Base-by-base conservation (phyloP, 2,329 filamentous ascomycete species). In the Pezicula carpinea region DNA sequence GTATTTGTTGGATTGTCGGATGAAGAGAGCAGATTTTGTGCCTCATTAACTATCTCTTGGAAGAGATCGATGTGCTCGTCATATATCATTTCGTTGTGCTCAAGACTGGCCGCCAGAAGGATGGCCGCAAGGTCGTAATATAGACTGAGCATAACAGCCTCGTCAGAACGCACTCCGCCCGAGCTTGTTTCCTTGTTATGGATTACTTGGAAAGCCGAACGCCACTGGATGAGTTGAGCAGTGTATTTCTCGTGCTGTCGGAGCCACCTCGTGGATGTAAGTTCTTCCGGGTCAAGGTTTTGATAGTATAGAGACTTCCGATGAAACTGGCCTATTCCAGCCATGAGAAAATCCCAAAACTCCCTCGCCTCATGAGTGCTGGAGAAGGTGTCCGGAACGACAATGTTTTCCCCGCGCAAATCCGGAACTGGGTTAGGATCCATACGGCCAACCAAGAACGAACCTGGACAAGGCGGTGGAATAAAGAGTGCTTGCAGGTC, bases 101-200 rank as follows among this genome's bases (percentile, higher is more conserved):
- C 54, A 10, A 60, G 44, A 44, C 57, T 59, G 7, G 57, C 53
- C n/a, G 60, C 59, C 5, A 63, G 47, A 21, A 63, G 51, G 17
- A 63, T 58, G 2, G 60, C 61, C 7, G 59, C 59, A 10, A 61
- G 52, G 32, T 61, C 60, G 46, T 60, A 63, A 39, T 63, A 63
- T 26, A 61, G 59, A 42, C 58, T 61, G 31, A 63, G 48, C 48
- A 63, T 58, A 32, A 60, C 56, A 6, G 52, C 53, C 13, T 49
- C 54, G 40, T 61, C 57, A 8, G 52, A 47, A 44, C 47, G 52
- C n/a, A 52, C 52, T 17, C 51, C 53, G 29, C 59, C 57, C 5
- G 47, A 47, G n/a, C 56, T 47, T 17, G 55, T 40, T 46, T 63
- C 60, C 38, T 49, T 44, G 11, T 53, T 51, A 42, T 59, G 55